Conservation (phyloP, 2,329 filamentous ascomycete genomes). For the Nemania sp. region DNA sequence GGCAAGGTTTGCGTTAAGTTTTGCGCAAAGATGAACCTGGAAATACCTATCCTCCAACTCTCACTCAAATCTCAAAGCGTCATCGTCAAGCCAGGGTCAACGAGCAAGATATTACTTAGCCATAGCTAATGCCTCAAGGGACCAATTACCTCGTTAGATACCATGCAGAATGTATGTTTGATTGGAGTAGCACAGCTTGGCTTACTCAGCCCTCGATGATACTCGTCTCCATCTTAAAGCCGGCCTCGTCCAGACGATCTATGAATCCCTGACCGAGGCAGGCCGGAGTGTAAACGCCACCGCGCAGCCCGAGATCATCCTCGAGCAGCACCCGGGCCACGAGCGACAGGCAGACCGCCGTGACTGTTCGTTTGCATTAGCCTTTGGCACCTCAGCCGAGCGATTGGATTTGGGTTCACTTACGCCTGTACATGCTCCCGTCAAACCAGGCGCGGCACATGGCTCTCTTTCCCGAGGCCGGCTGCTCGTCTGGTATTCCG, state of each 20-base stretch:
- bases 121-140: too few species aligned
- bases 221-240: conserved; percentile 65
- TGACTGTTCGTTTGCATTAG: conserved; percentile 55
- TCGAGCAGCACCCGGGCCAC: conserved; percentile 68
- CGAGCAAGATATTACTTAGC: too few species aligned
- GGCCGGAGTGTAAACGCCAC: conserved; percentile 74
- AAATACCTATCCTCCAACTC: too few species aligned
- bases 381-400: not conserved
- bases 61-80: too few species aligned
- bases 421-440: conserved; percentile 68
- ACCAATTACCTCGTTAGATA: not conserved
- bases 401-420: conserved; percentile 39
- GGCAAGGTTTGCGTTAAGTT: not conserved
- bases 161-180: not conserved
- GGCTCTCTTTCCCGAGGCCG: conserved; percentile 51
- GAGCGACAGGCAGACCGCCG: conserved; percentile 65
- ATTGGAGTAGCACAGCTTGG: not conserved
- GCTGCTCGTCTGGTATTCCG: conserved; percentile 60
- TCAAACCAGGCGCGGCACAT: conserved; percentile 59
- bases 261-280: conserved; percentile 70
- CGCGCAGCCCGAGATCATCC: conserved; percentile 62
- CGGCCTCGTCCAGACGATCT: conserved; percentile 63
- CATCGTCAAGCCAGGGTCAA: too few species aligned
- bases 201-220: conserved; percentile 40
- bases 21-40: not conserved